Percentiles rank a stretch among this genome's conserved stretches.
Evolutionary conservation across 2,329 filamentous ascomycete species (phyloP).

Genomic region (Lachnellula willkommii): DNA sequence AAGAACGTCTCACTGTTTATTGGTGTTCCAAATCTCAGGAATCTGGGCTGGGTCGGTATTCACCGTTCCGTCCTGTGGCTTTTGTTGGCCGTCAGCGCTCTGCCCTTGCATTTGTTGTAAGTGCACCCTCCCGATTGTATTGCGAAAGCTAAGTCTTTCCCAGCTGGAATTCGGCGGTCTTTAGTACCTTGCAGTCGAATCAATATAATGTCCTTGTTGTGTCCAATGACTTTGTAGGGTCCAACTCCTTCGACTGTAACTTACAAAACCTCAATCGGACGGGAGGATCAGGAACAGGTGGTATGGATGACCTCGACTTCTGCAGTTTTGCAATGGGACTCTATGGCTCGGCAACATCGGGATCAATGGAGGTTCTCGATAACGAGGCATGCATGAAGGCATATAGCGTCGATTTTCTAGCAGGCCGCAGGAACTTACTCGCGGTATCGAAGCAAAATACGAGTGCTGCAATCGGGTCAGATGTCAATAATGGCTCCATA

Average conservation of each 20-base stretch:
- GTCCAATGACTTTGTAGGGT: background rate
- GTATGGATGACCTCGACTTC: background rate
- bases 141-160: background rate
- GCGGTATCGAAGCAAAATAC: background rate
- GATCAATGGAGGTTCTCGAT: background rate
- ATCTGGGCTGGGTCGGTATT: constrained; percentile 21
- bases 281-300: background rate
- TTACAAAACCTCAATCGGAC: background rate
- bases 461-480: background rate
- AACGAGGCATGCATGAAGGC: background rate
- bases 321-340: background rate
- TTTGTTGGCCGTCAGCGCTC: constrained; percentile 18
- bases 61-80: constrained; percentile 18
- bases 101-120: constrained; percentile 26
- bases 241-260: background rate
- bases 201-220: background rate
- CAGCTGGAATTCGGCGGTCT: background rate
- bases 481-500: background rate
- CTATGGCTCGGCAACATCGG: background rate
- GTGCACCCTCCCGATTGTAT: background rate
- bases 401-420: background rate
- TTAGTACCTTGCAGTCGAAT: background rate
- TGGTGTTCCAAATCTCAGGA: constrained; percentile 27
- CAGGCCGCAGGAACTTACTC: background rate
- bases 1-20: constrained; percentile 30